Evolutionary conservation across 306 rosid genomes (phyloP), one percentile per base, ranked within the genome.

Genomic region (Aeschynomene evenia): DNA sequence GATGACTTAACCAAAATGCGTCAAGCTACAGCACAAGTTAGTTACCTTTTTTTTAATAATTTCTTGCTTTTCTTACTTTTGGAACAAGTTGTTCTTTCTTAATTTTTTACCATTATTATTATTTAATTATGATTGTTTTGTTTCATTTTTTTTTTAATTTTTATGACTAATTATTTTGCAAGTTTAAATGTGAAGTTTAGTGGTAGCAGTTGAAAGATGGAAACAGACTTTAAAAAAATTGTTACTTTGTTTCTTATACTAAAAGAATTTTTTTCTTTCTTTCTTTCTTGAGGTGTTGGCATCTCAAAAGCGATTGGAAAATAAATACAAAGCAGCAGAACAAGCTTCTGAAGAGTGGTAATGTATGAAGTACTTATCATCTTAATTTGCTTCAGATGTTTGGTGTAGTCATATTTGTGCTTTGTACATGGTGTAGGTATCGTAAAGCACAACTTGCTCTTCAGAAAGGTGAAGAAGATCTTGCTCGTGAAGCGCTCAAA

Each of bases 341-440:
- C 90, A 88, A 84, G 98, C 97, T 79, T 89, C 98, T 54, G 97
- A 90, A 78, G 98, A 93, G 63, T 93, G 98, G 98, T 93, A 93
- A 77, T 81, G 48, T 66, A 54, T 68, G 72, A 57, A 37, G 48
- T 13, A 68, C 5, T 26, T 68, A 20, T 36, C 36, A 48, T 77
- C 74, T 56, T 68, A 21, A 15, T 64, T 66, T 70, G 54, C 63
- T 52, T 21, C 23, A 5, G 53, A 34, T 23, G 19, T 52, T 34
- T 43, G 28, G 37, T 37, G n/a, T 48, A 53, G 15, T 42, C 74
- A 66, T 39, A 6, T 43, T 40, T 26, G 53, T 29, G 75, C 51
- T 37, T 65, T 53, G 22, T 56, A 62, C 74, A 26, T 67, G 73
- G 68, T 53, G 3, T 81, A 90, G 98, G 98, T 93, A 90, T 56